Conservation (phyloP, 345 rosid genomes). For the Corymbia maculata region DNA sequence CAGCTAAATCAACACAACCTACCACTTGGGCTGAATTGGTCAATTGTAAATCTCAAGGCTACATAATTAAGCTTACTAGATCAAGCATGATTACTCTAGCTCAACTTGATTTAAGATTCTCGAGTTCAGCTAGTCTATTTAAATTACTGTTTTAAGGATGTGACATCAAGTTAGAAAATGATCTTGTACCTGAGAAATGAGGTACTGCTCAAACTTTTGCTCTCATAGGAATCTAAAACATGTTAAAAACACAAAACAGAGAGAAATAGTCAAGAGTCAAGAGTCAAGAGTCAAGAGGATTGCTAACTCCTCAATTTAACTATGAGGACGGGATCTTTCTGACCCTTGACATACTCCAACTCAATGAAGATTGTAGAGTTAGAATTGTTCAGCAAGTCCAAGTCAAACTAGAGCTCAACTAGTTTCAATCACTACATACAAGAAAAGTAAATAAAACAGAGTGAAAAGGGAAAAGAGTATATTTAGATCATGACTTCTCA, state of each 20-base stretch:
- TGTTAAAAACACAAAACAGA: neutral
- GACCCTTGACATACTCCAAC: neutral
- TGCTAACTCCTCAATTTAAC: neutral
- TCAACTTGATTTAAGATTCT: neutral
- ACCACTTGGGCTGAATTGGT: neutral
- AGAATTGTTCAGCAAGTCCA: neutral
- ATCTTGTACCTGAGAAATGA: neutral
- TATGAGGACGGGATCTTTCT: neutral
- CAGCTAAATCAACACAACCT: neutral
- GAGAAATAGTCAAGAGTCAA: neutral
- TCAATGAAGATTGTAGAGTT: neutral
- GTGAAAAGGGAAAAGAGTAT: neutral
- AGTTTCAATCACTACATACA: neutral
- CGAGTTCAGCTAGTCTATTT: neutral
- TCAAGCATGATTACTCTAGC: neutral
- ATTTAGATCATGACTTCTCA: neutral
- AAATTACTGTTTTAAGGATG: neutral
- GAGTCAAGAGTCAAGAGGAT: neutral
- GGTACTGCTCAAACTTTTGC: neutral
- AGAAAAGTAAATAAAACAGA: neutral
- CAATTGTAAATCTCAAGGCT: neutral
- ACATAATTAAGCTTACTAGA: neutral
- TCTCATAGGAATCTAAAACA: neutral
- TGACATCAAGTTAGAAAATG: neutral
- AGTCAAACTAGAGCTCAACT: neutral